Evolutionary conservation across 2,329 filamentous ascomycete genomes (phyloP), one percentile per base, ranked within the genome.

Genomic region (Domatiomyces globalis): DNA sequence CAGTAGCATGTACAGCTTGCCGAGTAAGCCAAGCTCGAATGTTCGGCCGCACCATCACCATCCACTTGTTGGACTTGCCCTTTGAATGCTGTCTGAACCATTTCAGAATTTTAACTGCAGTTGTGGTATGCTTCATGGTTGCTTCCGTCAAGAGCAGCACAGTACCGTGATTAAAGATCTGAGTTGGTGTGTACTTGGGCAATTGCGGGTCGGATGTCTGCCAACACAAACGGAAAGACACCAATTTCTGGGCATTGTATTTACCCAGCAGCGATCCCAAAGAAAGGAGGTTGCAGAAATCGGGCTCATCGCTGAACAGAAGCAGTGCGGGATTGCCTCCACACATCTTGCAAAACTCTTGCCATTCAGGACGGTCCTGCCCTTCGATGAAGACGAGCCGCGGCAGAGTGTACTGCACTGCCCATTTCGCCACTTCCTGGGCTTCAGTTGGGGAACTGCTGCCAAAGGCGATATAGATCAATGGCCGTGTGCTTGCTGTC

Each of bases 61-160:
- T 56, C 51, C 54, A 54, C 10, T 17, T 45, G 19, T 36, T 18
- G 9, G 8, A 19, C 36, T 54, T 55, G 17, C 36, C 33, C 8
- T 12, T 15, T 15, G 51, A 50, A 2, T 36, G 10, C 15, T 45
- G 25, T 20, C 50, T 49, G 46, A 58, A 58, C 56, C 56, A 58
- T 19, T 45, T 7, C 48, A 58, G 48, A n/a, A 42, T 43, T 19
- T n/a, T 19, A 2, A 53, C 25, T 27, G 46, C 43, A 20, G 46
- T 52, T 20, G 50, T 44, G 4, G 52, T 39, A 36, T 47, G 45
- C 10, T 49, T 29, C 47, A 58, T 46, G 15, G 48, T 42, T 4
- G 43, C 39, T 46, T 58, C 56, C 1, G 56, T 58, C 22, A 58
- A 51, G 39, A 51, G 53, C 36, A 58, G 15, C 19, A 48, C 54